Base-by-base conservation (phyloP, 768 basidiomycete species). In the Cyclocybe aegerita region DNA sequence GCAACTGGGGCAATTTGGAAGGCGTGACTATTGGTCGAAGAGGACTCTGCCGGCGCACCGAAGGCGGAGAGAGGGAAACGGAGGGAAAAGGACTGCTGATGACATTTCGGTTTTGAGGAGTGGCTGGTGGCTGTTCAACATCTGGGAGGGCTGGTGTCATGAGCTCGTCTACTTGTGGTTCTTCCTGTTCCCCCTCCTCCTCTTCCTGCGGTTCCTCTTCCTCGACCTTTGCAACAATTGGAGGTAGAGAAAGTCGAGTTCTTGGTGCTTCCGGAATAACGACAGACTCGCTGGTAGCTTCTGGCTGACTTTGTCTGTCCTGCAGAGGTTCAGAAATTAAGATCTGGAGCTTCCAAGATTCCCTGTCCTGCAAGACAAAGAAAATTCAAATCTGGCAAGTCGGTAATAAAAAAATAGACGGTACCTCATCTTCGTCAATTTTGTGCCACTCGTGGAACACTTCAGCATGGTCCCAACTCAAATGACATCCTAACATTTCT, bases 401-500 rank as follows among this genome's bases (percentile, higher is more conserved):
- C 14, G 32, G 7, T 7, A 23, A 4, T n/a, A 16, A 14, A 12
- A 46, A 38, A 17, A 2, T 9, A 30, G 14, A 9, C 9, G 9
- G 7, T 10, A 56, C 57, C 38, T 57, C 54, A 11, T 35, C 38
- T 31, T 59, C 48, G 7, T 53, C 54, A 3, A 54, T 23, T 31
- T 59, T 42, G 34, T 54, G 33, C 65, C 66, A 65, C 11, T 64
- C 60, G 10, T 45, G 44, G 35, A 60, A 60, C 16, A 63, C 43
- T 23, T 65, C 62, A 7, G 47, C 17, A 46, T 68, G 66, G 29
- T 65, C 65, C 55, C 58, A 61, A 9, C 49, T 33, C 11, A 68
- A 46, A 51, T 68, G 66, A 11, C 60, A 57, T 32, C 56, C 55
- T 2, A 68, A 54, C 55, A 65, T 66, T 31, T 64, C 65, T 23